Evolutionary conservation across 768 basidiomycete species (phyloP).

Genomic region (Trametes villosa): DNA sequence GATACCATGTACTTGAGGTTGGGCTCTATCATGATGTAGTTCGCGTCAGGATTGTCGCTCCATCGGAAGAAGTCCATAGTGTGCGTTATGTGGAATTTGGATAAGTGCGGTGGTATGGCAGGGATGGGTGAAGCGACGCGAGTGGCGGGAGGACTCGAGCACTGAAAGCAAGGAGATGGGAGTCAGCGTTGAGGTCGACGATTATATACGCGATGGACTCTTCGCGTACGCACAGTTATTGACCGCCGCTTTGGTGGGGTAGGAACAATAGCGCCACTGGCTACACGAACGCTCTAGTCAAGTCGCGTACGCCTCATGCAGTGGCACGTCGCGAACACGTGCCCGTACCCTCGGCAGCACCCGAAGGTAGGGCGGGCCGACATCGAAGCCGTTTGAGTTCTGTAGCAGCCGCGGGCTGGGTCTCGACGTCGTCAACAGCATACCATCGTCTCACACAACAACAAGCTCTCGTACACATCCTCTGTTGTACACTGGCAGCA

Average conservation of each 20-base stretch:
- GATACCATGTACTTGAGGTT: slow-evolving; percentile 11
- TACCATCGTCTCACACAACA: neutral
- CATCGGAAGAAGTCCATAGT: neutral
- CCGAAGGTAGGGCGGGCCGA: neutral
- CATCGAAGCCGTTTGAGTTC: neutral
- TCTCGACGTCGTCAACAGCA: neutral
- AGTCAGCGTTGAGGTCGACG: too few relatives aligned
- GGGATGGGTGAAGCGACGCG: neutral
- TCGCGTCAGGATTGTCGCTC: slow-evolving; percentile 3
- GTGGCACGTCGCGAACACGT: neutral
- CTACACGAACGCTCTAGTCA: too few relatives aligned
- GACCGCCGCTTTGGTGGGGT: too few relatives aligned
- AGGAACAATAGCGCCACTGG: too few relatives aligned
- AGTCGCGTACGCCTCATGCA: too few relatives aligned
- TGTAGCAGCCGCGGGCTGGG: neutral
- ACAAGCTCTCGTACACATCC: neutral
- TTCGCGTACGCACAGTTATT: too few relatives aligned
- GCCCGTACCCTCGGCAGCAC: neutral
- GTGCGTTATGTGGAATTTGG: neutral
- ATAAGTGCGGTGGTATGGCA: neutral
- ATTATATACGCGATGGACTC: too few relatives aligned
- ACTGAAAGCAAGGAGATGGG: too few relatives aligned
- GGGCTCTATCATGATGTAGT: slow-evolving; percentile 18
- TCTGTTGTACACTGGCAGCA: neutral
- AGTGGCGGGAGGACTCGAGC: neutral